Evolutionary conservation across 2,329 filamentous ascomycete genomes (phyloP).

Genomic region (Arachnomyces sp.): DNA sequence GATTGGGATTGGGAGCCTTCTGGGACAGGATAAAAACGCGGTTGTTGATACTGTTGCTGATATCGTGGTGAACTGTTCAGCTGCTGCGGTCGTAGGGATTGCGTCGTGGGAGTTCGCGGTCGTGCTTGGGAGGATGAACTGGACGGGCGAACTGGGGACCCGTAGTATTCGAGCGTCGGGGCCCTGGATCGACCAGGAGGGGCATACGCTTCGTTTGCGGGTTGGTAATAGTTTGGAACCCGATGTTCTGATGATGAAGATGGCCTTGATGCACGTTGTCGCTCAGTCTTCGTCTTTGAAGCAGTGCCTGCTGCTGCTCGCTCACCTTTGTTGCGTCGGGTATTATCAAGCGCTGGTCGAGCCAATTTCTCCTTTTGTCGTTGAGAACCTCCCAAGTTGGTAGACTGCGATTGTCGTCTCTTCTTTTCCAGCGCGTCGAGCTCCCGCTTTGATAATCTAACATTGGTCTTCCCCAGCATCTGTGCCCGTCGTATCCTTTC

Average conservation of each 20-base stretch:
- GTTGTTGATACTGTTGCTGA: conserved; percentile 25
- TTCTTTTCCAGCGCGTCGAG: conserved; percentile 70
- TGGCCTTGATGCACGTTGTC: conserved; percentile 5
- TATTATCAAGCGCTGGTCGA: conserved; percentile 3
- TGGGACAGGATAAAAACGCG: conserved; percentile 26
- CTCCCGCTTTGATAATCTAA: conserved; percentile 72
- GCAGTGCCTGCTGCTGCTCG: conserved; percentile 14
- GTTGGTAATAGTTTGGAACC: conserved; percentile 19
- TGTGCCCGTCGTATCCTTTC: conserved; percentile 73
- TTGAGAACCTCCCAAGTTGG: conserved; percentile 20
- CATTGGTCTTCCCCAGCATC: conserved; percentile 66
- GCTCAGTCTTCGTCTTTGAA: conserved; percentile 18
- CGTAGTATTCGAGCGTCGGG: conserved; percentile 38
- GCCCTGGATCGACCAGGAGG: conserved; percentile 43
- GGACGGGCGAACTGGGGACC: conserved; percentile 23
- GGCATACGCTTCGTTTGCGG: conserved; percentile 41
- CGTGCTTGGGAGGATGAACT: conserved; percentile 32
- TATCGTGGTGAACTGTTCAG: conserved; percentile 29
- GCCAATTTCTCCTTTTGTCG: conserved; percentile 18
- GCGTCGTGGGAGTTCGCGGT: conserved; percentile 37
- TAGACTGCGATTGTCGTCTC: conserved; percentile 49
- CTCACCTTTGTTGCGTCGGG: conserved; percentile 7
- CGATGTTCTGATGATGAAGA: conserved; percentile 17
- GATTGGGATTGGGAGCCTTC: conserved; percentile 28
- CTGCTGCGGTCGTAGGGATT: conserved; percentile 30